These are phyloP conservation scores for Epithemia pelagica DNA, from an alignment of 108 stramenopile species.

Conservation along the genomic window DNA sequence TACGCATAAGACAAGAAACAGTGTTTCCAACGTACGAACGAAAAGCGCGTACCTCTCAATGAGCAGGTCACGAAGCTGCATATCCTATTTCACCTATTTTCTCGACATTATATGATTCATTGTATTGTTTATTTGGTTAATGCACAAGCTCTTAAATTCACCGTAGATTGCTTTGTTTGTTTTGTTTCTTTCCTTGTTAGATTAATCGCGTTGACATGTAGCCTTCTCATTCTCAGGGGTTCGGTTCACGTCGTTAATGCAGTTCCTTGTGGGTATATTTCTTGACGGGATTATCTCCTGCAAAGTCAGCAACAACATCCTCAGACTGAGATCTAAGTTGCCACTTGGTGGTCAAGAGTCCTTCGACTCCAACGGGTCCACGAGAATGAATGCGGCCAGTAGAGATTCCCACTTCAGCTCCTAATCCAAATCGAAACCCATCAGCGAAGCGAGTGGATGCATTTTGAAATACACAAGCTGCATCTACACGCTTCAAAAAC, in stretches of 20 bases:
- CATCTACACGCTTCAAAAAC: slow-evolving; percentile 88
- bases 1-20: slow-evolving; percentile 1
- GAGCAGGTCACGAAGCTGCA: too few species aligned
- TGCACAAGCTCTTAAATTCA: too few species aligned
- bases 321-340: slow-evolving; percentile 63
- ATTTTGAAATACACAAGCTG: slow-evolving; percentile 98
- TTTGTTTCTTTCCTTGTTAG: too few species aligned
- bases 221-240: too few species aligned
- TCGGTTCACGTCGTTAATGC: background rate
- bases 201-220: too few species aligned
- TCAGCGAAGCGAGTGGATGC: slow-evolving; percentile 96
- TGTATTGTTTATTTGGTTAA: too few species aligned
- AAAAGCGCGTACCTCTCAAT: too few species aligned
- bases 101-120: too few species aligned
- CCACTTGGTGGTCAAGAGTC: slow-evolving; percentile 95
- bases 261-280: slow-evolving; percentile 69
- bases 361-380: slow-evolving; percentile 97
- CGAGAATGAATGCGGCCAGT: slow-evolving; percentile 96
- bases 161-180: too few species aligned
- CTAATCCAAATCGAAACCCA: slow-evolving; percentile 96
- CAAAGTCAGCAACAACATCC: slow-evolving; percentile 48
- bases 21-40: too few species aligned
- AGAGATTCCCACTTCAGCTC: slow-evolving; percentile 96
- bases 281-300: slow-evolving; percentile 44
- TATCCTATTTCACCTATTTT: too few species aligned